A percentile compares a stretch with the other conserved stretches of the same genome.
phyloP scores from a whole-genome alignment of 805 yeast species.

The Barnettozyma pratensis region DNA sequence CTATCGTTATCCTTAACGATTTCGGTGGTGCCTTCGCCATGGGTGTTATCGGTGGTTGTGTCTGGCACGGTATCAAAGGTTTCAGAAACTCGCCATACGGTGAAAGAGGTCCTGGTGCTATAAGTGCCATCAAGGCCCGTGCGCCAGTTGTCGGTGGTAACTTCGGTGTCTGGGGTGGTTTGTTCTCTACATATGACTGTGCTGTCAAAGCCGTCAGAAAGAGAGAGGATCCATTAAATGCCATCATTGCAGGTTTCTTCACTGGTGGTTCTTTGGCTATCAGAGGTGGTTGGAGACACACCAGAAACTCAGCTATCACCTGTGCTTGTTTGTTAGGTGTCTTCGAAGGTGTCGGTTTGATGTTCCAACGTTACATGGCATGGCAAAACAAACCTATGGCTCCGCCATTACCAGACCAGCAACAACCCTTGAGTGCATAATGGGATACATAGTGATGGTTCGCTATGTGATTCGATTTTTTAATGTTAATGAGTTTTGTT shows the following conservation, averaged over 20 bases:
- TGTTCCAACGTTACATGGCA: slow-evolving; percentile 88
- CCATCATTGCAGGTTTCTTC: slow-evolving; percentile 95
- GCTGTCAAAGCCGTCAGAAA: slow-evolving; percentile 91
- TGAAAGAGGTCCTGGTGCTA: slow-evolving; percentile 86
- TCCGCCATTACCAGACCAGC: slow-evolving; percentile 45
- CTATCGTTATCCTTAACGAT: slow-evolving; percentile 90
- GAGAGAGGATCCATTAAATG: slow-evolving; percentile 98
- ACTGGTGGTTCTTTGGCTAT: slow-evolving; percentile 97
- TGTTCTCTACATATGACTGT: slow-evolving; percentile 94
- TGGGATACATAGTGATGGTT: background rate
- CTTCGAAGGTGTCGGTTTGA: slow-evolving; percentile 96
- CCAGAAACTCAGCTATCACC: slow-evolving; percentile 92
- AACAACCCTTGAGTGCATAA: slow-evolving; percentile 17
- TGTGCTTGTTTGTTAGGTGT: slow-evolving; percentile 97
- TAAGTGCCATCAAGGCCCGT: slow-evolving; percentile 88
- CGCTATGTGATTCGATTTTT: background rate
- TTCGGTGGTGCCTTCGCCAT: slow-evolving; percentile 99
- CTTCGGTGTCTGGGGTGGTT: slow-evolving; percentile 99
- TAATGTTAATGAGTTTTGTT: slow-evolving; percentile 7
- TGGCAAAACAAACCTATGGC: slow-evolving; percentile 72
- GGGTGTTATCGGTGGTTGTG: slow-evolving; percentile 98
- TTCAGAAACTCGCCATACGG: slow-evolving; percentile 97
- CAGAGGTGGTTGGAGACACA: slow-evolving; percentile 98
- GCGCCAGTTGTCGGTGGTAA: slow-evolving; percentile 99
- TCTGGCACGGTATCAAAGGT: slow-evolving; percentile 99